Percentiles rank a stretch among this genome's conserved stretches.
Evolutionary conservation across 2,329 filamentous ascomycete species (phyloP).

Genomic region (Xylaria sp.): DNA sequence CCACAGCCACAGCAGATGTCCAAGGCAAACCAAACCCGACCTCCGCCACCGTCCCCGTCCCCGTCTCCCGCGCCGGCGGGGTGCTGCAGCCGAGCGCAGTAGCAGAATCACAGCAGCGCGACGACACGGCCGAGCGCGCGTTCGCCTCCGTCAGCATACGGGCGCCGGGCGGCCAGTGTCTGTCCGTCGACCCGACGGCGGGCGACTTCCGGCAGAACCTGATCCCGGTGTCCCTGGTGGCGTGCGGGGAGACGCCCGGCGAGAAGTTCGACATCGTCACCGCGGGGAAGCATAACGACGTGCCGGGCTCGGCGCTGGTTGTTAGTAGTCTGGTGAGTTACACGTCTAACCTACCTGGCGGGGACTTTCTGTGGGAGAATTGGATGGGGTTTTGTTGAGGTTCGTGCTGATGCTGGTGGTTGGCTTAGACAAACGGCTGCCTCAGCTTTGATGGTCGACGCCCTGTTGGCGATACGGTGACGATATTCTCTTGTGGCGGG

Average conservation of each 20-base stretch:
- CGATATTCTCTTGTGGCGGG: conserved; percentile 55
- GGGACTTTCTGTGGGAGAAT: no score
- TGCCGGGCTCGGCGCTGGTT: conserved; percentile 44
- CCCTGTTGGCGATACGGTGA: conserved; percentile 49
- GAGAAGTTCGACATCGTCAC: conserved; percentile 57
- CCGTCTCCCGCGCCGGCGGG: conserved; percentile 55
- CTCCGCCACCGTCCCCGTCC: conserved; percentile 43
- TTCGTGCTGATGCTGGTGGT: conserved; percentile 7
- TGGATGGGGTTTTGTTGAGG: background rate
- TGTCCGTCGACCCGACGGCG: conserved; percentile 55
- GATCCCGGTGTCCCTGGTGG: conserved; percentile 50
- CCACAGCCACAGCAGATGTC: background rate
- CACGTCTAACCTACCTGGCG: no score
- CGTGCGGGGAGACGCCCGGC: conserved; percentile 48
- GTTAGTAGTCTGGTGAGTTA: conserved; percentile 48
- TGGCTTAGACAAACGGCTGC: conserved; percentile 49
- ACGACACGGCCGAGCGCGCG: conserved; percentile 49
- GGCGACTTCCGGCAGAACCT: conserved; percentile 59
- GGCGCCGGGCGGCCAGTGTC: conserved; percentile 51
- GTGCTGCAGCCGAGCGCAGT: conserved; percentile 52
- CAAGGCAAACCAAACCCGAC: conserved; percentile 43
- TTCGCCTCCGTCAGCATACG: conserved; percentile 50
- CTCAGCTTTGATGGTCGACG: conserved; percentile 53
- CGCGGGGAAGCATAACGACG: conserved; percentile 52
- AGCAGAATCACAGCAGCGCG: conserved; percentile 51